Conservation (phyloP, 2,329 filamentous ascomycete species). For the Xylariaceae sp. region DNA sequence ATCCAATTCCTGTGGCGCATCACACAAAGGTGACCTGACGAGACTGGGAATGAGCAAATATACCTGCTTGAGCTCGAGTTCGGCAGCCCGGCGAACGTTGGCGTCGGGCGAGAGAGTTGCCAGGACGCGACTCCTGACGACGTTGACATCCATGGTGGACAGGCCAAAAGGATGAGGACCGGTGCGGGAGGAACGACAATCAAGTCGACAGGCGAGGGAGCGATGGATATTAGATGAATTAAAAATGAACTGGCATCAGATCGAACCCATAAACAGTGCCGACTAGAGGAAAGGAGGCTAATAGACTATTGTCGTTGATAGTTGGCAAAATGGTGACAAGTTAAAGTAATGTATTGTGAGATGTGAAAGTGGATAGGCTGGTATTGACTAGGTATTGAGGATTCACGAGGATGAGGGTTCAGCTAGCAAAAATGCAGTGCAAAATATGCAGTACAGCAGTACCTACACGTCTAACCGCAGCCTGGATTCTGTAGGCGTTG, state of each 20-base stretch:
- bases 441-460: constrained; percentile 16
- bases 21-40: constrained; percentile 25
- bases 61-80: constrained; percentile 84
- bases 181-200: background rate
- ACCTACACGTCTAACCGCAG: constrained; percentile 23
- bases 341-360: constrained; percentile 9
- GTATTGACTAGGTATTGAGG: background rate
- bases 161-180: constrained; percentile 8
- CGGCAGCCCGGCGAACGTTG: constrained; percentile 77
- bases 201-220: constrained; percentile 9
- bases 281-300: constrained; percentile 9
- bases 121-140: constrained; percentile 77
- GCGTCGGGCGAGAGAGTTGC: constrained; percentile 78
- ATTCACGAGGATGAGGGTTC: constrained; percentile 31
- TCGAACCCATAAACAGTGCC: constrained; percentile 22
- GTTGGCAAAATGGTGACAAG: constrained; percentile 17
- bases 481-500: constrained; percentile 3
- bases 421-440: constrained; percentile 28
- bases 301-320: constrained; percentile 13
- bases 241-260: constrained; percentile 21
- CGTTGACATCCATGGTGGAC: constrained; percentile 72
- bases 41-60: constrained; percentile 11
- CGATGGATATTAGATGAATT: constrained; percentile 15
- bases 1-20: constrained; percentile 30
- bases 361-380: constrained; percentile 18